A percentile compares a stretch with the other conserved stretches of the same genome.
Evolutionary conservation across 352 stramenopile species (phyloP).

Genomic region (Phytophthora colocasiae): DNA sequence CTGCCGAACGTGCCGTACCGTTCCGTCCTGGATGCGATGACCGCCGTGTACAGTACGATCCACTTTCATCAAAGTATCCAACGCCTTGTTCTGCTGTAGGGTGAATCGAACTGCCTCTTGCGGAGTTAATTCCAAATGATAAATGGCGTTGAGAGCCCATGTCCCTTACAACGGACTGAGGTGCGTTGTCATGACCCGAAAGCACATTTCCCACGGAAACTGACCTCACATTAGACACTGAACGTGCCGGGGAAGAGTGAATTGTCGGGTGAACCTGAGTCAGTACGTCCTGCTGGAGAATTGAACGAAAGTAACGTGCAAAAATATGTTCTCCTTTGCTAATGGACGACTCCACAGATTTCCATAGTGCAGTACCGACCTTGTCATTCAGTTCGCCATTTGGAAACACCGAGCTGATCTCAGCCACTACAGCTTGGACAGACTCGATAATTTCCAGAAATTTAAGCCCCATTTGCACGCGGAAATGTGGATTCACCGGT

Average conservation of each 20-base stretch:
- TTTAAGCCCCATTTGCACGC: slow-evolving; percentile 71
- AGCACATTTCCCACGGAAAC: slow-evolving; percentile 33
- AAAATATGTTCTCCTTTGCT: slow-evolving; percentile 76
- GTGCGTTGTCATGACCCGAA: slow-evolving; percentile 31
- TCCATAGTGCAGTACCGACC: slow-evolving; percentile 64
- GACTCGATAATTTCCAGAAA: slow-evolving; percentile 66
- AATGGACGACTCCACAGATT: slow-evolving; percentile 56
- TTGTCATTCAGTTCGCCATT: slow-evolving; percentile 69
- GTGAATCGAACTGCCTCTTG: slow-evolving; percentile 5
- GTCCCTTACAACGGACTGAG: slow-evolving; percentile 30
- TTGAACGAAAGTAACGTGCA: slow-evolving; percentile 74
- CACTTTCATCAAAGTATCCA: slow-evolving; percentile 35
- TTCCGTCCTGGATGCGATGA: slow-evolving; percentile 7
- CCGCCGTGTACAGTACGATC: slow-evolving; percentile 11
- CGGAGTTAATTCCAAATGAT: slow-evolving; percentile 6
- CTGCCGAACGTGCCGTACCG: neutral
- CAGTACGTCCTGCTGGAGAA: slow-evolving; percentile 56
- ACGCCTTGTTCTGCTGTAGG: neutral
- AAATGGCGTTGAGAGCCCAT: slow-evolving; percentile 14
- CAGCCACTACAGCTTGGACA: slow-evolving; percentile 66
- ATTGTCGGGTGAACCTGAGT: slow-evolving; percentile 11
- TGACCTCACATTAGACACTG: slow-evolving; percentile 18
- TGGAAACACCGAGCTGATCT: slow-evolving; percentile 79
- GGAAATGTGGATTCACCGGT: slow-evolving; percentile 67
- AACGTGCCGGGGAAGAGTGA: slow-evolving; percentile 8